Evolutionary conservation across 768 basidiomycete species (phyloP).

Genomic region (Hygrocybe punicea): DNA sequence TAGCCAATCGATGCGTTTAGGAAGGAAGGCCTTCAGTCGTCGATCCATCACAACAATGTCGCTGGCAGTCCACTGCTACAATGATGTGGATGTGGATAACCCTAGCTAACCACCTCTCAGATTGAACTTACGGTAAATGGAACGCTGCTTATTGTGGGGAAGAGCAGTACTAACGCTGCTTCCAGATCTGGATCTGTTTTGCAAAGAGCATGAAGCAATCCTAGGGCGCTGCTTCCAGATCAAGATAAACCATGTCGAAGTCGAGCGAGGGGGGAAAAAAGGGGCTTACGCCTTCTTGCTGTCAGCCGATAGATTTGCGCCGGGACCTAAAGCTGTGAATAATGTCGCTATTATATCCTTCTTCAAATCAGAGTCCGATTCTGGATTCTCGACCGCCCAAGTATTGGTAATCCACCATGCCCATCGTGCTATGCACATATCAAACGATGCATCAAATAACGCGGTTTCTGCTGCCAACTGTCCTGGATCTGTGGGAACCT

Average conservation of each 20-base stretch:
- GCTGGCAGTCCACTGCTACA: constrained; percentile 50
- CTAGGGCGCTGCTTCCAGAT: constrained; percentile 9
- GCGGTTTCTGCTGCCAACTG: constrained; percentile 22
- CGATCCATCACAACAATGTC: constrained; percentile 56
- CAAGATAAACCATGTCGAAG: not conserved
- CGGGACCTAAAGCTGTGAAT: constrained; percentile 48
- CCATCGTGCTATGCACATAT: constrained; percentile 67
- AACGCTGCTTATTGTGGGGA: constrained; percentile 8
- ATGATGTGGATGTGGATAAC: too few species aligned
- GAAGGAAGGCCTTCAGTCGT: constrained; percentile 43
- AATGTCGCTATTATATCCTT: constrained; percentile 47
- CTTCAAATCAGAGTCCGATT: constrained; percentile 40
- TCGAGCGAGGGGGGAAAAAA: not conserved
- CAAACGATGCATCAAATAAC: constrained; percentile 45
- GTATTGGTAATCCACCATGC: constrained; percentile 54
- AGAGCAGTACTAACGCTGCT: constrained; percentile 21
- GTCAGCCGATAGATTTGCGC: constrained; percentile 14
- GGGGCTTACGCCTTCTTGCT: constrained; percentile 36
- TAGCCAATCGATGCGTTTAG: not conserved
- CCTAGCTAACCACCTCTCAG: not conserved
- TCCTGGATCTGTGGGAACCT: constrained; percentile 44
- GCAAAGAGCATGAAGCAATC: constrained; percentile 44
- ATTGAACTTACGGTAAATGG: not conserved
- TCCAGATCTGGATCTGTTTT: constrained; percentile 36
- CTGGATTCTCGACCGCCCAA: constrained; percentile 30